Conservation (phyloP, 495 filamentous ascomycete species). For the Lepidopterella palustris region DNA sequence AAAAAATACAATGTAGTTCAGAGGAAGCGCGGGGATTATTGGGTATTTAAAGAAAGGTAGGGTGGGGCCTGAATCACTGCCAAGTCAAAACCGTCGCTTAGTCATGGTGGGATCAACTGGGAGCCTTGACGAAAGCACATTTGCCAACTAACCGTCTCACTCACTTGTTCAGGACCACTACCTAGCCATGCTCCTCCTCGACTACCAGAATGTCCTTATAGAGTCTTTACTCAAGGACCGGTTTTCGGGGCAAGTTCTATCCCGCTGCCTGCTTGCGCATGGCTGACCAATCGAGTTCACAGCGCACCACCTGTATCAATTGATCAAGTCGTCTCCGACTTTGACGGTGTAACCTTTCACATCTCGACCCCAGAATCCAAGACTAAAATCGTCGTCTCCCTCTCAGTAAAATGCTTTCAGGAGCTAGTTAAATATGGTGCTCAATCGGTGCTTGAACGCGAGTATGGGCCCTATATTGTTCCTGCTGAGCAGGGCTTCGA, state of each 20-base stretch:
- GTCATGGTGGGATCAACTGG: too few relatives aligned
- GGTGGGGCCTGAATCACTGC: too few relatives aligned
- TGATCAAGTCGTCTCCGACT: slow-evolving; percentile 96
- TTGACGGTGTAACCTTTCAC: slow-evolving; percentile 96
- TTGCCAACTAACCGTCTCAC: too few relatives aligned
- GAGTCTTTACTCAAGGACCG: slow-evolving; percentile 92
- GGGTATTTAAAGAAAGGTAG: too few relatives aligned
- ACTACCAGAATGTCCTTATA: slow-evolving; percentile 98
- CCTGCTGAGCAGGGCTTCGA: slow-evolving; percentile 84
- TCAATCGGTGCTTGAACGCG: slow-evolving; percentile 79
- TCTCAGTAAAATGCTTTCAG: slow-evolving; percentile 86
- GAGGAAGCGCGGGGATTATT: too few relatives aligned
- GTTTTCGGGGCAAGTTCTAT: slow-evolving; percentile 67
- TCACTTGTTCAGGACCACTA: too few relatives aligned
- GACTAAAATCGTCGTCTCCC: slow-evolving; percentile 85
- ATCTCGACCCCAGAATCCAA: slow-evolving; percentile 91
- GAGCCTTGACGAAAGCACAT: too few relatives aligned
- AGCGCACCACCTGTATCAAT: slow-evolving; percentile 80
- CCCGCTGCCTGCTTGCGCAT: slow-evolving; percentile 15
- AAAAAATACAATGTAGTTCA: too few relatives aligned
- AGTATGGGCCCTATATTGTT: slow-evolving; percentile 90
- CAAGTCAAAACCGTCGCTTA: too few relatives aligned
- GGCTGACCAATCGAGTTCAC: slow-evolving; percentile 20
- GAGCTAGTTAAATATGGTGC: slow-evolving; percentile 92
- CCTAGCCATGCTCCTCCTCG: slow-evolving; percentile 81